Conservation (phyloP, 2,329 filamentous ascomycete species). For the Arthrobotrys musiformis region DNA sequence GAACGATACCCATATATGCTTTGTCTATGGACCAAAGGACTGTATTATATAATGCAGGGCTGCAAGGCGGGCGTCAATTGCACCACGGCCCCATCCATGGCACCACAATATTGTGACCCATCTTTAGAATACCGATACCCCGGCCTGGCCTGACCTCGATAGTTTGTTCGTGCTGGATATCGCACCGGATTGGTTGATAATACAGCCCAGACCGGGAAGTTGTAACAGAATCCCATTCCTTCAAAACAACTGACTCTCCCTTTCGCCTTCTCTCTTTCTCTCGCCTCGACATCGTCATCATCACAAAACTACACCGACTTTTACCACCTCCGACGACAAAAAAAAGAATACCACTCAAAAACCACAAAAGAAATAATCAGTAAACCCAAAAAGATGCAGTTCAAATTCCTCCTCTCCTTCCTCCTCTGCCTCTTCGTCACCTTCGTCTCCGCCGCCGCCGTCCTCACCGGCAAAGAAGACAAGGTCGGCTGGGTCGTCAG, state of each 20-base stretch:
- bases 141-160: too few species aligned
- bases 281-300: not conserved
- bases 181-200: not conserved
- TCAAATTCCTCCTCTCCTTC: conserved; percentile 43
- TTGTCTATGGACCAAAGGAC: too few species aligned
- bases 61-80: not conserved
- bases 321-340: not conserved
- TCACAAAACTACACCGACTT: not conserved
- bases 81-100: not conserved
- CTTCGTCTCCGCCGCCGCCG: conserved; percentile 20
- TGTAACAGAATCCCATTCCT: not conserved
- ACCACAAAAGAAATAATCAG: not conserved
- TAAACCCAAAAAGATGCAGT: conserved; percentile 37
- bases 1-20: too few species aligned
- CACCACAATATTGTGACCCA: not conserved
- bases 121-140: not conserved
- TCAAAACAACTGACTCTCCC: not conserved
- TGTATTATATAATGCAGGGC: not conserved
- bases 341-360: not conserved
- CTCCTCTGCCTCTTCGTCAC: conserved; percentile 34
- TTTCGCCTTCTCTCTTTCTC: not conserved
- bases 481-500: conserved; percentile 26
- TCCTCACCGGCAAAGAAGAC: conserved; percentile 12
- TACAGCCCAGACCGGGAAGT: not conserved
- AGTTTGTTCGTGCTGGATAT: not conserved